These are phyloP conservation scores for Monascus purpureus DNA, from an alignment of 495 filamentous ascomycete species.

Conservation along the genomic window DNA sequence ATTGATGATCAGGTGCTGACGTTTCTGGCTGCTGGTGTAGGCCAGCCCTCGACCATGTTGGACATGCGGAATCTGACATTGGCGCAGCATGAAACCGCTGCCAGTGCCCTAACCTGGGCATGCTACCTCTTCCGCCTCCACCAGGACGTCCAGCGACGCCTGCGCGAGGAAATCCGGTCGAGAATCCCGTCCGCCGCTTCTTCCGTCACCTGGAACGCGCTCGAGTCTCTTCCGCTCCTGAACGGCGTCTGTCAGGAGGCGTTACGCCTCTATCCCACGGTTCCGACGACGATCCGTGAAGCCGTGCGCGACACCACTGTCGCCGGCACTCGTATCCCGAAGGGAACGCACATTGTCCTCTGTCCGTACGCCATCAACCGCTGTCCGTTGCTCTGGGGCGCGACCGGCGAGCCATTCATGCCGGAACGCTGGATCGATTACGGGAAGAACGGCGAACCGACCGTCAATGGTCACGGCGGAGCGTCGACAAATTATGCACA, in stretches of 20 bases:
- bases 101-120: constrained; percentile 38
- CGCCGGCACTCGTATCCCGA: constrained; percentile 26
- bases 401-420: constrained; percentile 23
- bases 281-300: constrained; percentile 35
- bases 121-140: constrained; percentile 34
- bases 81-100: constrained; percentile 44
- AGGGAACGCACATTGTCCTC: constrained; percentile 29
- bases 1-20: constrained; percentile 44
- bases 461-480: constrained; percentile 22
- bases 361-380: constrained; percentile 31
- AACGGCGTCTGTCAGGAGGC: constrained; percentile 40
- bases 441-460: constrained; percentile 7
- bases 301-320: constrained; percentile 31
- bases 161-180: constrained; percentile 33
- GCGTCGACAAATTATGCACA: constrained; percentile 32
- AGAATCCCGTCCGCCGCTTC: constrained; percentile 18
- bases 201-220: constrained; percentile 18
- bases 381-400: constrained; percentile 25
- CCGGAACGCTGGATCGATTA: constrained; percentile 38
- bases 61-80: neutral
- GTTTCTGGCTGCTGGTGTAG: constrained; percentile 35
- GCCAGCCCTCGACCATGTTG: constrained; percentile 1
- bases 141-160: constrained; percentile 28
- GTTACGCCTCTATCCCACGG: constrained; percentile 35
- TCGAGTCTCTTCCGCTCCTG: constrained; percentile 37